Conservation (phyloP, 2,329 filamentous ascomycete species). For the Colletotrichum spaethianum region DNA sequence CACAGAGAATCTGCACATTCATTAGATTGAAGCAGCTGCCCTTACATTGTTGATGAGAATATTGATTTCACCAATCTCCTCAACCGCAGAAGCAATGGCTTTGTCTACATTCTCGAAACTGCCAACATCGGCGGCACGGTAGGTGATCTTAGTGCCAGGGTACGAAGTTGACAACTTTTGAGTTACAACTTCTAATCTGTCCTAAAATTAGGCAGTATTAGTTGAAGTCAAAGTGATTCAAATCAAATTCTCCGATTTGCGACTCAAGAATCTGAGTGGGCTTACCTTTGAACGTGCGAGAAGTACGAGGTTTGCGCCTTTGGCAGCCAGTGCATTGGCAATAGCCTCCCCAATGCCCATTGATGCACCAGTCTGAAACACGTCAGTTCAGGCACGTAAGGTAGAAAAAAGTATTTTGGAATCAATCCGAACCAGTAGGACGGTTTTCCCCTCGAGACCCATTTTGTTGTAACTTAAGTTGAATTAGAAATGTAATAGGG, state of each 20-base stretch:
- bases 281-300: slow-evolving; percentile 54
- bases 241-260: not conserved
- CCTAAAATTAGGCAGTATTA: not conserved
- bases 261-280: not conserved
- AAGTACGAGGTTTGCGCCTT: slow-evolving; percentile 58
- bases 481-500: not conserved
- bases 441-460: slow-evolving; percentile 15
- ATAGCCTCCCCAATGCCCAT: slow-evolving; percentile 64
- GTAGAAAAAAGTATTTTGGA: not conserved
- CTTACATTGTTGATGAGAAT: slow-evolving; percentile 61
- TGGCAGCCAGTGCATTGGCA: slow-evolving; percentile 53
- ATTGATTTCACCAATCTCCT: slow-evolving; percentile 55
- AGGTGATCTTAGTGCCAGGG: slow-evolving; percentile 25
- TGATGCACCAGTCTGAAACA: slow-evolving; percentile 53
- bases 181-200: slow-evolving; percentile 44
- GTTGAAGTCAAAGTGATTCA: no score
- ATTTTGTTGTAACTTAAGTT: not conserved
- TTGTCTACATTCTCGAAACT: slow-evolving; percentile 50
- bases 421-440: not conserved
- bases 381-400: not conserved
- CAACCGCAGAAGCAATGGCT: slow-evolving; percentile 49
- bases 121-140: slow-evolving; percentile 48
- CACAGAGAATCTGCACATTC: not conserved
- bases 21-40: not conserved
- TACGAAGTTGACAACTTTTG: slow-evolving; percentile 42